Evolutionary conservation across 1,284 basidiomycete species (phyloP).

Genomic region (Agaricales sp.): DNA sequence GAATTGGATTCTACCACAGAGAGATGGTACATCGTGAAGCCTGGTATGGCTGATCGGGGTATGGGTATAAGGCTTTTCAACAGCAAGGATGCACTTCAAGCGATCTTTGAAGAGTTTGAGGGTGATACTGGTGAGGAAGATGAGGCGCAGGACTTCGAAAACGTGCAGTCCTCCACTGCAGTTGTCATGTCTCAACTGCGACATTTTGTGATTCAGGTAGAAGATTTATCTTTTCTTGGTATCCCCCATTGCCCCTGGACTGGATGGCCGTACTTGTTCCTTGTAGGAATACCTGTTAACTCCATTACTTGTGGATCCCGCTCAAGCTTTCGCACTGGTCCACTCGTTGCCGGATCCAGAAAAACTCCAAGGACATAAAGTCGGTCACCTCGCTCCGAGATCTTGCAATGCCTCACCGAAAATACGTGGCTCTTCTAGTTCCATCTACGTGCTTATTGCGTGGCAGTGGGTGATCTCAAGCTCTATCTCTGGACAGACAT

Average conservation of each 20-base stretch:
- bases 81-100: slow-evolving; percentile 59
- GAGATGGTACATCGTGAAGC: slow-evolving; percentile 90
- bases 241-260: slow-evolving; percentile 8
- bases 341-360: slow-evolving; percentile 12
- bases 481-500: slow-evolving; percentile 77
- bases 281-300: slow-evolving; percentile 71
- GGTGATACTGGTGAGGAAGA: slow-evolving; percentile 37
- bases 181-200: slow-evolving; percentile 81
- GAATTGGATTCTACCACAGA: slow-evolving; percentile 40
- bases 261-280: slow-evolving; percentile 6
- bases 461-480: slow-evolving; percentile 72
- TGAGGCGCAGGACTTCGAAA: slow-evolving; percentile 17
- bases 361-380: slow-evolving; percentile 53
- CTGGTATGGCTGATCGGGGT: slow-evolving; percentile 94
- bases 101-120: slow-evolving; percentile 85
- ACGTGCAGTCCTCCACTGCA: slow-evolving; percentile 27
- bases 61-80: slow-evolving; percentile 93
- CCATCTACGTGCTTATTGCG: slow-evolving; percentile 90
- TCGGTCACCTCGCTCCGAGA: slow-evolving; percentile 21
- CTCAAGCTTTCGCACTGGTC: slow-evolving; percentile 23
- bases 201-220: slow-evolving; percentile 94
- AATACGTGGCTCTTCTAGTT: slow-evolving; percentile 48
- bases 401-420: slow-evolving; percentile 8
- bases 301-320: slow-evolving; percentile 73
- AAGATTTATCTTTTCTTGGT: slow-evolving; percentile 6